Percentiles rank a stretch among this genome's conserved stretches.
phyloP scores from a whole-genome alignment of 768 basidiomycete genomes.

The Tricholoma flavovirens region DNA sequence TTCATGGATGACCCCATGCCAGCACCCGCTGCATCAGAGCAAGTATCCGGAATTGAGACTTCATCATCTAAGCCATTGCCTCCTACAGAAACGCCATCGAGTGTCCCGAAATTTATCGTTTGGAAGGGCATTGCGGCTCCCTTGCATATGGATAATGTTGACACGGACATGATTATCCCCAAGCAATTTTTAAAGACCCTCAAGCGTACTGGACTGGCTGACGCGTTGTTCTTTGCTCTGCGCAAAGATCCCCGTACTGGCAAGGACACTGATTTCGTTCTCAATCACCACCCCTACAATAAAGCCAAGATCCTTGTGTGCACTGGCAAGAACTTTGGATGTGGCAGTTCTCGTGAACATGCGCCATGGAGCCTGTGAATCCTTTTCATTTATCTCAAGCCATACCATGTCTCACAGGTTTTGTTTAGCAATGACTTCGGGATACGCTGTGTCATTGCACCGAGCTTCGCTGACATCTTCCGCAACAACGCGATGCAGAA shows the following conservation, averaged over 20 bases:
- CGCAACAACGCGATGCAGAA: constrained; percentile 88
- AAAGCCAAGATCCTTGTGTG: constrained; percentile 76
- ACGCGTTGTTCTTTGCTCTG: constrained; percentile 78
- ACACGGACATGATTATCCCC: constrained; percentile 93
- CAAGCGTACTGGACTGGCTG: constrained; percentile 81
- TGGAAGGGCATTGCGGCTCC: constrained; percentile 75
- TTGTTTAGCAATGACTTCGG: constrained; percentile 75
- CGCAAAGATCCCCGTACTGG: constrained; percentile 75
- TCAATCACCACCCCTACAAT: constrained; percentile 77
- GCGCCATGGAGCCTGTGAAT: constrained; percentile 83
- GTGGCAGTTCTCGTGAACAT: constrained; percentile 86
- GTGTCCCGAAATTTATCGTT: constrained; percentile 57
- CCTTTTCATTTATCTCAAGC: not conserved
- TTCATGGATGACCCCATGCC: constrained; percentile 71
- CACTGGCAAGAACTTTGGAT: constrained; percentile 86
- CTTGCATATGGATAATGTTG: constrained; percentile 78
- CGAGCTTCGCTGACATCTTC: constrained; percentile 90
- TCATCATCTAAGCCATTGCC: constrained; percentile 31
- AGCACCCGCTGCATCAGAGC: constrained; percentile 41
- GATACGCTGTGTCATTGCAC: constrained; percentile 81
- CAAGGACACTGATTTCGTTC: constrained; percentile 76
- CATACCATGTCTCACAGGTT: constrained; percentile 2
- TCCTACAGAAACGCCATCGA: constrained; percentile 37
- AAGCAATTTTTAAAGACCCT: constrained; percentile 92
- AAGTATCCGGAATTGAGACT: constrained; percentile 16